A percentile compares a stretch with the other conserved stretches of the same genome.
phyloP scores from a whole-genome alignment of 768 basidiomycete species.

The Nidularia sp. region DNA sequence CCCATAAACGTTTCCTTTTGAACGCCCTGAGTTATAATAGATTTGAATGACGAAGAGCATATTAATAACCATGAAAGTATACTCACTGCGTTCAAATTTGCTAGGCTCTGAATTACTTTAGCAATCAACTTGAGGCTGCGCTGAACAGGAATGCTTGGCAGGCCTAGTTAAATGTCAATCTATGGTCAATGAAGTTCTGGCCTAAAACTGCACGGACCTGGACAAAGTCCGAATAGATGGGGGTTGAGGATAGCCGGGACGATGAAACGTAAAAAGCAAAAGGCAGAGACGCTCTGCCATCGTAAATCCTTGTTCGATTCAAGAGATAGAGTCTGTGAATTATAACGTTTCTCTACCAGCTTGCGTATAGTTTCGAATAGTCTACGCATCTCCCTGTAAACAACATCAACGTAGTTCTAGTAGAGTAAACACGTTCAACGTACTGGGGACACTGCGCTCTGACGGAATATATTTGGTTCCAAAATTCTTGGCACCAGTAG shows the following conservation, averaged over 20 bases:
- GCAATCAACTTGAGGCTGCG: slow-evolving; percentile 82
- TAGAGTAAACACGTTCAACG: slow-evolving; percentile 19
- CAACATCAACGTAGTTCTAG: slow-evolving; percentile 4
- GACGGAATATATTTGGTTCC: slow-evolving; percentile 76
- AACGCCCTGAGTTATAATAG: slow-evolving; percentile 33
- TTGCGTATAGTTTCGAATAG: slow-evolving; percentile 68
- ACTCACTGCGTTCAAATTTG: slow-evolving; percentile 75
- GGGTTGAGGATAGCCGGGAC: slow-evolving; percentile 89
- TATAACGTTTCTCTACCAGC: slow-evolving; percentile 67
- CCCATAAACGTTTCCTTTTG: slow-evolving; percentile 84
- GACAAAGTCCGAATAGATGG: slow-evolving; percentile 74
- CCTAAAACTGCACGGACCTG: slow-evolving; percentile 45
- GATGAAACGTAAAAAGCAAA: slow-evolving; percentile 86
- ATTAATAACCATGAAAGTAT: neutral
- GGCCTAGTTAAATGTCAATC: slow-evolving; percentile 37
- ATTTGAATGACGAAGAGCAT: neutral
- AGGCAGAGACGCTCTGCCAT: slow-evolving; percentile 84
- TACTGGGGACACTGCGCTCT: slow-evolving; percentile 73
- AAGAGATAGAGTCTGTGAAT: slow-evolving; percentile 31
- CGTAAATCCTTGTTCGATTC: slow-evolving; percentile 54
- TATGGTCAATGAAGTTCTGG: neutral
- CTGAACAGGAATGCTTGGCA: slow-evolving; percentile 63
- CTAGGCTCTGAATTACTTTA: slow-evolving; percentile 86
- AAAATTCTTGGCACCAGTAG: slow-evolving; percentile 76
- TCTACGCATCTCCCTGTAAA: slow-evolving; percentile 62